These are phyloP conservation scores for Phytophthora meadii DNA, from an alignment of 352 stramenopile genomes.

Conservation along the genomic window DNA sequence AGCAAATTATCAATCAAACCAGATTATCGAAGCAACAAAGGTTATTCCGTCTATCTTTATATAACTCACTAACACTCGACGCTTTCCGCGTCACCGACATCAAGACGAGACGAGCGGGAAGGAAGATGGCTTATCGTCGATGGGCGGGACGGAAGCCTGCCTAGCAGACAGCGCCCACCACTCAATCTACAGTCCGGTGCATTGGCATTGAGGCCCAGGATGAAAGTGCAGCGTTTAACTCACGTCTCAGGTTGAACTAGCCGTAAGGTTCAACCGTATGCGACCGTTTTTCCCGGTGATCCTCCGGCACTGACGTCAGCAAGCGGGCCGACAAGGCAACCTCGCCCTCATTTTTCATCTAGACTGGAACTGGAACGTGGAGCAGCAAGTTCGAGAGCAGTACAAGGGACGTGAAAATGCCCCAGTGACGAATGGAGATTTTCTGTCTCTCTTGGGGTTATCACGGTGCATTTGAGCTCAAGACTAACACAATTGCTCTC, in stretches of 20 bases:
- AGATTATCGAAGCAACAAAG: background rate
- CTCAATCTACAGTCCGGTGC: conserved; percentile 7
- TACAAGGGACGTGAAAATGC: too few relatives aligned
- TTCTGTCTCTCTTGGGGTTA: too few relatives aligned
- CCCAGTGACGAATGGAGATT: too few relatives aligned
- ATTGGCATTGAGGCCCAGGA: background rate
- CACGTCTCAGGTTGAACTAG: conserved; percentile 10
- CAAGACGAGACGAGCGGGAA: conserved; percentile 8
- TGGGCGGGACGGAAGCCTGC: background rate
- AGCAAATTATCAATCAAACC: background rate
- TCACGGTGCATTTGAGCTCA: too few relatives aligned
- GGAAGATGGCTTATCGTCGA: background rate
- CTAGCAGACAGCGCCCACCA: too few relatives aligned
- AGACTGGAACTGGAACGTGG: conserved; percentile 13
- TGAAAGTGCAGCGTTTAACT: background rate
- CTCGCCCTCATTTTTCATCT: conserved; percentile 7
- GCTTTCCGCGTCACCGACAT: conserved; percentile 18
- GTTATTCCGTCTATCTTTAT: background rate
- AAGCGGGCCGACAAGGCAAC: background rate
- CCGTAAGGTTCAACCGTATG: conserved; percentile 8
- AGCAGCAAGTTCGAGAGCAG: too few relatives aligned
- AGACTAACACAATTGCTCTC: too few relatives aligned
- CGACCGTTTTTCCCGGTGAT: conserved; percentile 2
- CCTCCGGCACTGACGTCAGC: conserved; percentile 4
- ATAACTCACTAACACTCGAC: conserved; percentile 7